A percentile compares a stretch with the other conserved stretches of the same genome.
These are phyloP conservation scores for Clonostachys chloroleuca DNA, from an alignment of 2,329 filamentous ascomycete species.

Conservation along the genomic window DNA sequence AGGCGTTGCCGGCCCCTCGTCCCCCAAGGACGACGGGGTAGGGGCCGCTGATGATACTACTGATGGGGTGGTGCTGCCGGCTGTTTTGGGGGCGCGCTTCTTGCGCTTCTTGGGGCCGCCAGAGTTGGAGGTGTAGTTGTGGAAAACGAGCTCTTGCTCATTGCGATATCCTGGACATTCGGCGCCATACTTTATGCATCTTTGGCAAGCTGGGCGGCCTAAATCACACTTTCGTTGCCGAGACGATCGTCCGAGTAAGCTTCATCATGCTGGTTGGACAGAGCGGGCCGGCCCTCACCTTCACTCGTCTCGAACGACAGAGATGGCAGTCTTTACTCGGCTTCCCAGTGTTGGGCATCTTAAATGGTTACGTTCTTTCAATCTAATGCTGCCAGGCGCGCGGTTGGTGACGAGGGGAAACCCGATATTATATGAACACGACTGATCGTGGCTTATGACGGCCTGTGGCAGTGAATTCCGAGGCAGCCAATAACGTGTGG, in stretches of 20 bases:
- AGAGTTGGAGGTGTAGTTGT: constrained; percentile 17
- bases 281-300: constrained; percentile 19
- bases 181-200: constrained; percentile 33
- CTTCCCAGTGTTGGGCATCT: constrained; percentile 33
- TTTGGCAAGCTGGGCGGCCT: constrained; percentile 26
- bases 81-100: constrained; percentile 11
- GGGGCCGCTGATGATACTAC: neutral
- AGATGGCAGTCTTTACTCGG: constrained; percentile 34
- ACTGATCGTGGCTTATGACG: too few relatives aligned
- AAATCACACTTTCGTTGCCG: constrained; percentile 28
- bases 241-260: neutral
- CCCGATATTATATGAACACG: too few relatives aligned
- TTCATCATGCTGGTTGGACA: neutral
- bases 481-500: too few relatives aligned
- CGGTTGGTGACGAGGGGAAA: too few relatives aligned
- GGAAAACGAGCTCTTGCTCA: constrained; percentile 31
- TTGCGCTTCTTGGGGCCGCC: constrained; percentile 20
- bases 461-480: too few relatives aligned
- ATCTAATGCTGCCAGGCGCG: too few relatives aligned
- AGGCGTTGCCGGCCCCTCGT: neutral
- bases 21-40: neutral
- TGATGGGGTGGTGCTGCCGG: constrained; percentile 2
- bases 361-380: too few relatives aligned
- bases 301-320: constrained; percentile 31
- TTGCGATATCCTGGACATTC: constrained; percentile 32